phyloP scores from a whole-genome alignment of 257 asterid species.

The Solanum pimpinellifolium region DNA sequence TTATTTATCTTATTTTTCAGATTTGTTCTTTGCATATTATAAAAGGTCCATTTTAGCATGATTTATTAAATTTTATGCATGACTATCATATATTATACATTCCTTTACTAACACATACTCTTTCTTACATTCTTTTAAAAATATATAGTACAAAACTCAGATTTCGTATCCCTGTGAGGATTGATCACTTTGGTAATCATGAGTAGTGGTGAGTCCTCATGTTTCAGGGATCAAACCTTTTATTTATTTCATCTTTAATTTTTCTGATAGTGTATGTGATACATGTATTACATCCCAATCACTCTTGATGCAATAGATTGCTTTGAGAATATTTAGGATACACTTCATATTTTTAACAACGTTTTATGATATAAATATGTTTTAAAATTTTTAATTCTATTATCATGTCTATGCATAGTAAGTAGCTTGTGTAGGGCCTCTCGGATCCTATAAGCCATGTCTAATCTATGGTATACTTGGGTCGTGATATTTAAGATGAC shows the following conservation, averaged over 20 bases:
- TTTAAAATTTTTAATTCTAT: too few species aligned
- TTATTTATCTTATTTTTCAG: too few species aligned
- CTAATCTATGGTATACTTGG: too few species aligned
- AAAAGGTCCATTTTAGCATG: background rate
- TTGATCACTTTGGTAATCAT: background rate
- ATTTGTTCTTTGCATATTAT: background rate
- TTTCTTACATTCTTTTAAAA: too few species aligned
- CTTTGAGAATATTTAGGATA: too few species aligned
- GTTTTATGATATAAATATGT: too few species aligned
- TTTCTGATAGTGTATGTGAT: background rate
- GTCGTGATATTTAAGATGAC: too few species aligned
- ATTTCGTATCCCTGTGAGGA: background rate
- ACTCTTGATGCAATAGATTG: background rate
- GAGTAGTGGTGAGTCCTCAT: background rate
- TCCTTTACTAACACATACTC: background rate
- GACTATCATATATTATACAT: background rate
- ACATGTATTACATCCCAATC: background rate
- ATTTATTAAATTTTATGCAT: background rate
- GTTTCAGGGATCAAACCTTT: background rate
- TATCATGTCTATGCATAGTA: too few species aligned
- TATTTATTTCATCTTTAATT: too few species aligned
- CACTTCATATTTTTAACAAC: too few species aligned
- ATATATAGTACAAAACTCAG: accelerated
- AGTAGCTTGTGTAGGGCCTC: too few species aligned
- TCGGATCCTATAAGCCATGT: too few species aligned